Evolutionary conservation across 495 filamentous ascomycete species (phyloP).

Genomic region (Xylaria telfairii): DNA sequence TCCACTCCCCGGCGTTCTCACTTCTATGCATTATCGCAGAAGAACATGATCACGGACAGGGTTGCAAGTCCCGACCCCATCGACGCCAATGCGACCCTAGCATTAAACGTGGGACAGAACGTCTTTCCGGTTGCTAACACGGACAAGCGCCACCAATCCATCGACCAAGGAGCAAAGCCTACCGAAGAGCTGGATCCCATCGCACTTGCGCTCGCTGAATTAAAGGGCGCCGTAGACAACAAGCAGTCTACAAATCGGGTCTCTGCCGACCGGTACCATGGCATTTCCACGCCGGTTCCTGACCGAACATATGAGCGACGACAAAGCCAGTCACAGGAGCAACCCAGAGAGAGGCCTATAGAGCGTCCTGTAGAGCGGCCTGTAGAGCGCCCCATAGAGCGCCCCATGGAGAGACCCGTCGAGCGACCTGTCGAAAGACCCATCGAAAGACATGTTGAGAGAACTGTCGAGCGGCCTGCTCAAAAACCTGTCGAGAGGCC

Average conservation of each 20-base stretch:
- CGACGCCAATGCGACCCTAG: conserved; percentile 89
- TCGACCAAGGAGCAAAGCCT: conserved; percentile 43
- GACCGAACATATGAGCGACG: conserved; percentile 49
- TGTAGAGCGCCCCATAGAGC: background rate
- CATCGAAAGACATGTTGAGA: background rate
- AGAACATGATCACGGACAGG: conserved; percentile 49
- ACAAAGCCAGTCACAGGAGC: conserved; percentile 13
- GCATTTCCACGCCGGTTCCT: conserved; percentile 82
- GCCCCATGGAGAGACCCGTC: background rate
- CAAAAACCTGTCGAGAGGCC: too few species aligned
- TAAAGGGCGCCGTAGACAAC: conserved; percentile 75
- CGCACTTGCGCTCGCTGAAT: conserved; percentile 86
- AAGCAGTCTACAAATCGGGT: conserved; percentile 79
- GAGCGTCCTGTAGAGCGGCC: background rate
- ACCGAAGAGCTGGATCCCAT: conserved; percentile 75
- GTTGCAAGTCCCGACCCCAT: conserved; percentile 79
- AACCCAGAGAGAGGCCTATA: background rate
- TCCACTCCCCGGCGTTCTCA: conserved; percentile 33
- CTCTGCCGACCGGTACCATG: conserved; percentile 92
- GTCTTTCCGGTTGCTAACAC: conserved; percentile 95
- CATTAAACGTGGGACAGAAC: conserved; percentile 95
- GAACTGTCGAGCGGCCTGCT: background rate
- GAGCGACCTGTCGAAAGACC: background rate
- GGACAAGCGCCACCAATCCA: conserved; percentile 55
- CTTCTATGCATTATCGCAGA: conserved; percentile 21